phyloP scores from a whole-genome alignment of 192 early-diverging fungal species.

The Backusella sp. region DNA sequence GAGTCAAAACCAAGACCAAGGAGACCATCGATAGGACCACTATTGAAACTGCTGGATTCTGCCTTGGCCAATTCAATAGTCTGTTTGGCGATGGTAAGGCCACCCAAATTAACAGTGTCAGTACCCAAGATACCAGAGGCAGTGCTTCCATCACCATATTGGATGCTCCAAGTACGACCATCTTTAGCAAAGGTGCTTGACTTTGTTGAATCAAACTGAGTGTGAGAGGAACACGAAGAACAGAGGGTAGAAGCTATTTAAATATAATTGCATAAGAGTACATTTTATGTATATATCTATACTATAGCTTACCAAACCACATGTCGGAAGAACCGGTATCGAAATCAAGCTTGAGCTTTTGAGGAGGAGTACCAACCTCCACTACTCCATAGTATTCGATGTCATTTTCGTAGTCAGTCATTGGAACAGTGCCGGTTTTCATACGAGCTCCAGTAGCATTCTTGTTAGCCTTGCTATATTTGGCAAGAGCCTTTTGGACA shows the following conservation, averaged over 20 bases:
- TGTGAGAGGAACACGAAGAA: constrained; percentile 21
- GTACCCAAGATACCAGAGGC: constrained; percentile 39
- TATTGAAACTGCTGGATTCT: constrained; percentile 54
- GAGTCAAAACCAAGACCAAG: constrained; percentile 63
- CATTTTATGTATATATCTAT: neutral
- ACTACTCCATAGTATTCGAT: constrained; percentile 67
- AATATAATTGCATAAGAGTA: neutral
- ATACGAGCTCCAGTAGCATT: neutral
- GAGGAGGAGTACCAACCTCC: constrained; percentile 62
- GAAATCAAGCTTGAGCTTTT: constrained; percentile 67
- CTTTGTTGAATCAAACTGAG: constrained; percentile 35
- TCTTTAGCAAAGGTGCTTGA: constrained; percentile 52
- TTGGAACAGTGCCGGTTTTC: constrained; percentile 21
- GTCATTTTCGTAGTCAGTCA: constrained; percentile 43
- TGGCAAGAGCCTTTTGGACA: constrained; percentile 23
- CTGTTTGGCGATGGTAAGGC: constrained; percentile 56
- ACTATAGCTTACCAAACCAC: constrained; percentile 46
- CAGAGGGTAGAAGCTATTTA: constrained; percentile 32
- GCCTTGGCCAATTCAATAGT: constrained; percentile 62
- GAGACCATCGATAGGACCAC: constrained; percentile 61
- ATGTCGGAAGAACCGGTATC: constrained; percentile 73
- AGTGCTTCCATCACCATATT: constrained; percentile 63
- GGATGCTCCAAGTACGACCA: constrained; percentile 56
- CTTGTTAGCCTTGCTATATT: constrained; percentile 8
- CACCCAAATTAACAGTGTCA: constrained; percentile 64